Evolutionary conservation across 169 alveolate species (phyloP), one percentile per base, ranked within the genome.

Genomic region (Plasmodium gallinaceum): DNA sequence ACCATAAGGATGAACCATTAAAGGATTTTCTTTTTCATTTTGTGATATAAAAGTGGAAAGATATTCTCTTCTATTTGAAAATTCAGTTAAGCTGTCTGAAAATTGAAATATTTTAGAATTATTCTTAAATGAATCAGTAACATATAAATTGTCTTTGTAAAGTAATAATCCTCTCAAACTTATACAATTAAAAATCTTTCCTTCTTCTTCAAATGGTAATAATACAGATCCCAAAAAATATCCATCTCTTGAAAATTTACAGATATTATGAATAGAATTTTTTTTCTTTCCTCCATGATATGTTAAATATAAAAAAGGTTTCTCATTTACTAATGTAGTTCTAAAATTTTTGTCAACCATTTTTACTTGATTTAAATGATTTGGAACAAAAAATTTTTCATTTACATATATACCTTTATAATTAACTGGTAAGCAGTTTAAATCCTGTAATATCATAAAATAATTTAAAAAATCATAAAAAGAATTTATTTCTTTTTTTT

Each of bases 241-340:
- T 9, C 92, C 92, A 86, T 86, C 92, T 65, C 92, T 70, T 48
- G 92, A 86, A 60, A 60, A 86, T 66, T 86, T 86, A 58, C 92
- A 86, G 48, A 86, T 52, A 61, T 86, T 86, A 45, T 86, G 92
- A 58, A 86, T 71, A 39, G 88, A 22, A 65, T 86, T 86, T 72
- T 86, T 86, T 70, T 69, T 86, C 22, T 66, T 86, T 22, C 92
- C 92, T 48, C 92, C 92, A 70, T 86, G 92, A 86, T 61, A 45
- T 58, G 92, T 86, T 42, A 86, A 18, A 48, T 86, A 86, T 86
- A 86, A 64, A 45, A 42, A 86, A 43, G 92, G 92, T 10, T 51
- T 37, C 22, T 86, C 92, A 60, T 86, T 60, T 10, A 86, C 58
- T 51, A 86, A 24, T 2, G 74, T 86, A 18, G 16, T 54, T 12